Evolutionary conservation across 164 flowering plant genomes (phyloP).

Genomic region (Vitis riparia): DNA sequence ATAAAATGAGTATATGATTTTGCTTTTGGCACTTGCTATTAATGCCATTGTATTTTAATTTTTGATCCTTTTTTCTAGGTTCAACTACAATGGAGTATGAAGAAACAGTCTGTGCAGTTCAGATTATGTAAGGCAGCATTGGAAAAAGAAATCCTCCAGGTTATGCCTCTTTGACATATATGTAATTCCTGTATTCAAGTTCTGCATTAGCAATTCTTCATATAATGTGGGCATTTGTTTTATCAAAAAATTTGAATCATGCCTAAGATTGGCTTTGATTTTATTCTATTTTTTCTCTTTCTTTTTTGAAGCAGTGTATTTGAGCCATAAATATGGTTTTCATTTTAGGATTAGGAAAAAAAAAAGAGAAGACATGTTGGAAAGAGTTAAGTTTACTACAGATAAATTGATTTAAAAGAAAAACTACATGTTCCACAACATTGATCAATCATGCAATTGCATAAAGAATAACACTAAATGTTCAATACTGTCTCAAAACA

Average conservation of each 20-base stretch:
- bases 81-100: constrained; percentile 86
- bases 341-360: neutral
- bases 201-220: neutral
- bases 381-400: neutral
- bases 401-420: neutral
- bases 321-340: too few relatives aligned
- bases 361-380: neutral
- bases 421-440: neutral
- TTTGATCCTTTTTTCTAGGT: constrained; percentile 41
- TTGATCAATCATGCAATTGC: neutral
- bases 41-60: neutral
- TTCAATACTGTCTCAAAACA: neutral
- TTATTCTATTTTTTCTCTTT: too few relatives aligned
- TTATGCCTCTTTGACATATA: constrained; percentile 11
- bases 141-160: constrained; percentile 95
- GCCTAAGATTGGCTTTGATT: too few relatives aligned
- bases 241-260: neutral
- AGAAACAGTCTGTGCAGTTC: constrained; percentile 93
- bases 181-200: neutral
- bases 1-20: neutral
- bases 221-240: too few relatives aligned
- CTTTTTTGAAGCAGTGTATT: too few relatives aligned
- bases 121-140: constrained; percentile 78
- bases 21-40: neutral
- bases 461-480: neutral